These are phyloP conservation scores for Aquilaria malaccensis DNA, from an alignment of 345 rosid species.

Conservation along the genomic window DNA sequence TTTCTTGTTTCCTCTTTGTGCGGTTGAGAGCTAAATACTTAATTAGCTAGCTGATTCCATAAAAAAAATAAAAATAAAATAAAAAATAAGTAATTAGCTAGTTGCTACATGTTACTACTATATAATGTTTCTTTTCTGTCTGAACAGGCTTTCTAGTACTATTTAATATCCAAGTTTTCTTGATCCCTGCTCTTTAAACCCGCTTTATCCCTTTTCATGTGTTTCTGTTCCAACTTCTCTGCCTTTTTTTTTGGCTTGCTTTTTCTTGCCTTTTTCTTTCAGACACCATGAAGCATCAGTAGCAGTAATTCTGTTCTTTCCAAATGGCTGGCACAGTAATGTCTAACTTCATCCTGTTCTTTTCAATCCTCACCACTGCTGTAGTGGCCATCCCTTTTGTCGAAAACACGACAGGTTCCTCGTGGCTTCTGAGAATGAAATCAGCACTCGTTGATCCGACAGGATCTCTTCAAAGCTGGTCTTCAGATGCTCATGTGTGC, in stretches of 20 bases:
- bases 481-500: constrained; percentile 32
- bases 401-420: constrained; percentile 28
- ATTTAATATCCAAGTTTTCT: constrained; percentile 23
- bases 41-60: too few species aligned
- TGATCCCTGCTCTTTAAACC: constrained; percentile 14
- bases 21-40: too few species aligned
- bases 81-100: neutral
- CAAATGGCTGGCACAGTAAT: constrained; percentile 26
- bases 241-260: constrained; percentile 13
- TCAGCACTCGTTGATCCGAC: constrained; percentile 41
- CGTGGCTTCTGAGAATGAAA: constrained; percentile 49
- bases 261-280: constrained; percentile 15
- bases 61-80: too few species aligned
- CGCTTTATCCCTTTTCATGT: constrained; percentile 12
- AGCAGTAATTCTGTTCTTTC: constrained; percentile 11
- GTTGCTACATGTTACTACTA: constrained; percentile 4
- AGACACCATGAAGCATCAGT: constrained; percentile 16
- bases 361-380: constrained; percentile 12
- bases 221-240: constrained; percentile 2
- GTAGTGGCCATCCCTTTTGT: constrained; percentile 20
- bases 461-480: constrained; percentile 53
- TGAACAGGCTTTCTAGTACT: constrained; percentile 14
- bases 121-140: constrained; percentile 13
- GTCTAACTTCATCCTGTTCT: constrained; percentile 23
- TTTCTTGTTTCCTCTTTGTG: too few species aligned